Conservation (phyloP, 306 rosid species). For the Abrus pulchellus region DNA sequence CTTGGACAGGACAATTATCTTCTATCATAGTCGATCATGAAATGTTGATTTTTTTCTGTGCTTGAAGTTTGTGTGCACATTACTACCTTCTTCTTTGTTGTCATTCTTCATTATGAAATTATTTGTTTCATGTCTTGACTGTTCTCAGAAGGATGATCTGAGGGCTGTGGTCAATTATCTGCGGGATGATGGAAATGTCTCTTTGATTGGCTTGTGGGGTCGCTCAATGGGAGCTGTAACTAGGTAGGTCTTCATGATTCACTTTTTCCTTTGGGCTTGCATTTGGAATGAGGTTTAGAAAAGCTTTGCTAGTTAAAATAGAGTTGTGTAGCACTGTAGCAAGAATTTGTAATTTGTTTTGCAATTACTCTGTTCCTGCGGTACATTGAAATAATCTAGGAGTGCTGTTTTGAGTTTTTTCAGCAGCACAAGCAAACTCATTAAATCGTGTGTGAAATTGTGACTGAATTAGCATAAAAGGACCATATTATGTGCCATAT, state of each 20-base stretch:
- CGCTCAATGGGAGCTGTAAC: constrained; percentile 99
- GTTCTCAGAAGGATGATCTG: constrained; percentile 89
- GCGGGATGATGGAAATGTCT: constrained; percentile 95
- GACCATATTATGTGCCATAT: neutral
- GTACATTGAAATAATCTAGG: neutral
- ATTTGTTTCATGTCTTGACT: constrained; percentile 43
- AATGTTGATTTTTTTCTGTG: constrained; percentile 17
- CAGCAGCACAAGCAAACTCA: no score
- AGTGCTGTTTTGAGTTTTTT: no score
- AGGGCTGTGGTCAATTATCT: constrained; percentile 85
- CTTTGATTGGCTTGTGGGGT: constrained; percentile 99
- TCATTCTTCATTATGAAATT: constrained; percentile 45
- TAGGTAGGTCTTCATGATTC: constrained; percentile 71
- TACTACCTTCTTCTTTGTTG: constrained; percentile 9
- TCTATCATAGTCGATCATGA: constrained; percentile 7
- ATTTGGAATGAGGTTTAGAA: constrained; percentile 20
- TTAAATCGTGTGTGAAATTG: no score
- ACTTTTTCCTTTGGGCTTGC: constrained; percentile 44
- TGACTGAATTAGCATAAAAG: neutral
- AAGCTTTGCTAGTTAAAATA: constrained; percentile 15
- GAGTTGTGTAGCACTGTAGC: constrained; percentile 31
- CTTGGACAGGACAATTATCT: constrained; percentile 14
- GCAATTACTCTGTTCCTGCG: constrained; percentile 13
- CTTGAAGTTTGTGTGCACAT: constrained; percentile 31
- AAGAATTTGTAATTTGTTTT: constrained; percentile 24